Evolutionary conservation across 345 rosid species (phyloP), one percentile per base, ranked within the genome.

Genomic region (Carallia brachiata): DNA sequence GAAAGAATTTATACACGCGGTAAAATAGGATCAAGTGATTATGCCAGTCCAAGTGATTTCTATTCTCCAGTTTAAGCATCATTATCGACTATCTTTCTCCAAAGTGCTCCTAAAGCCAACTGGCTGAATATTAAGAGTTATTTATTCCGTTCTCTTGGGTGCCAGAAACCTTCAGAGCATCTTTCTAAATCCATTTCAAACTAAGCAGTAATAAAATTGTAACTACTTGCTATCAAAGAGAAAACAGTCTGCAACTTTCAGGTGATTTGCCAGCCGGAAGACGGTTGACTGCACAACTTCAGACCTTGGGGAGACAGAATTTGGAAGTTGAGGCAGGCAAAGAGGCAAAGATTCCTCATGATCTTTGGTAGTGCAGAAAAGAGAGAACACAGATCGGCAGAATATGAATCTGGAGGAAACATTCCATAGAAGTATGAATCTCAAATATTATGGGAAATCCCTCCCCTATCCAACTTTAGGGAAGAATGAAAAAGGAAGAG

Each of bases 291-390:
- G 84, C 54, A 89, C 89, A 10, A 56, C 76, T 61, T 88, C 79
- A 8, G 85, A 80, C 39, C 69, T 62, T 0, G 96, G 82, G 57
- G 98, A 88, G 31, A 90, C 70, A 1, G 86, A 80, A 30, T 72
- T 69, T 0, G 99, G 96, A 72, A 96, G 92, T 52, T 77, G 69
- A 7, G 99, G 99, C 23, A 90, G 71, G 85, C 99, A 96, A 68
- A 86, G 75, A 7, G 99, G 99, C 62, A 89, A 65, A 78, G 66
- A 83, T 52, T 75, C 80, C 69, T 92, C 92, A 15, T 34, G 62
- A 34, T 82, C 87, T 72, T 86, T 85, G 27, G 61, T 40, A 50
- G 74, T 81, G 70, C 80, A 80, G 76, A 90, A 83, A 64, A 57
- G 74, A 66, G 76, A 81, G 63, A 96, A 78, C 71, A 82, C 94